These are phyloP conservation scores for Nannochloropsis gaditana DNA, from an alignment of 108 stramenopile species.

Conservation along the genomic window DNA sequence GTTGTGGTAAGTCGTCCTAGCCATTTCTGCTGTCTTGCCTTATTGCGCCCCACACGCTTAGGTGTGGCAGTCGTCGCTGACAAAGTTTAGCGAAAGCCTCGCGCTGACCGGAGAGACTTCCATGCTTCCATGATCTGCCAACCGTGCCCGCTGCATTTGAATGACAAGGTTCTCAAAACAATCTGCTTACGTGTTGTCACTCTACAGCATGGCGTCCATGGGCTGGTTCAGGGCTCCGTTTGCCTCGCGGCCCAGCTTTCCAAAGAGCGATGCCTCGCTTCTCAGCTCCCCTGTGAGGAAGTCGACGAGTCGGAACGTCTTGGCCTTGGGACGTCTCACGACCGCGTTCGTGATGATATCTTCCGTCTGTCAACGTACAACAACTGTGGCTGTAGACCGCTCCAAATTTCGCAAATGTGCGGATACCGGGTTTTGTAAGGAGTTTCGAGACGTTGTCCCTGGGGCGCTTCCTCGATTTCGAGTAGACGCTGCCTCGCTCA, in stretches of 20 bases:
- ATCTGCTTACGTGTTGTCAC: too few species aligned
- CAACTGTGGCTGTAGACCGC: conserved; percentile 75
- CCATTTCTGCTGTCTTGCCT: too few species aligned
- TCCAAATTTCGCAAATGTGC: conserved; percentile 93
- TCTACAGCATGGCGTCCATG: not conserved
- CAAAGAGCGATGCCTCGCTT: not conserved
- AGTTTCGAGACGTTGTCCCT: conserved; percentile 62
- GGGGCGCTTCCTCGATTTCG: conserved; percentile 18
- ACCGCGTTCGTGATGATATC: conserved; percentile 6
- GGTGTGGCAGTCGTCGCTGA: too few species aligned
- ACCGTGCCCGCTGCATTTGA: too few species aligned
- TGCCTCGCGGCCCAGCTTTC: not conserved
- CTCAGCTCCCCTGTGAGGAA: not conserved
- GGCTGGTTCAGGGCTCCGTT: not conserved
- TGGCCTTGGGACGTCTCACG: not conserved
- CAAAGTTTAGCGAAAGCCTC: too few species aligned
- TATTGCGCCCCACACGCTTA: too few species aligned
- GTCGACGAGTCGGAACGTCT: not conserved
- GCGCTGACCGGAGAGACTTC: too few species aligned
- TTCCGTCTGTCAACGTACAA: conserved; percentile 16
- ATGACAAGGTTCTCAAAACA: too few species aligned
- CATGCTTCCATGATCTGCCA: too few species aligned
- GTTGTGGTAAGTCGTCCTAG: too few species aligned
- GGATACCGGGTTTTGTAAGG: conserved; percentile 92
- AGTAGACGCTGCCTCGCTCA: conserved; percentile 35